A percentile compares a stretch with the other conserved stretches of the same genome.
Evolutionary conservation across 2,329 filamentous ascomycete genomes (phyloP).

Genomic region (Microsporum canis): DNA sequence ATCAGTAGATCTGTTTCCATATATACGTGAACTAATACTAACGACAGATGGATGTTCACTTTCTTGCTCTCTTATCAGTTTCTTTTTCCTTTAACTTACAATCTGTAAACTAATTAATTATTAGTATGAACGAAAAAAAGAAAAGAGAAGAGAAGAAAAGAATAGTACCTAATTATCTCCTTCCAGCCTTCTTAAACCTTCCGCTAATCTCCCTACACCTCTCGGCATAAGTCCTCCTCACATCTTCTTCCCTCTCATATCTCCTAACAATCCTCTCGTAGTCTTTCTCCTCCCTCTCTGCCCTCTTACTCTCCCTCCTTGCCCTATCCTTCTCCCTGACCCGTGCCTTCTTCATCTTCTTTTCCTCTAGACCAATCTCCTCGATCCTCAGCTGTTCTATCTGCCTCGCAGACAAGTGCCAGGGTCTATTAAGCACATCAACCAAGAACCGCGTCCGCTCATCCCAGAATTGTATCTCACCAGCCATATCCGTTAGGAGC

Average conservation of each 20-base stretch:
- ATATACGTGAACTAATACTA: not conserved
- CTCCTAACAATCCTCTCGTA: slow-evolving; percentile 17
- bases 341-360: slow-evolving; percentile 30
- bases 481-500: slow-evolving; percentile 40
- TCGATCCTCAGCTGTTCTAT: slow-evolving; percentile 34
- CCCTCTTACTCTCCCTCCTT: slow-evolving; percentile 24
- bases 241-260: slow-evolving; percentile 32
- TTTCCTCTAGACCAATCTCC: slow-evolving; percentile 30
- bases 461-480: slow-evolving; percentile 45
- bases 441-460: slow-evolving; percentile 40
- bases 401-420: slow-evolving; percentile 39
- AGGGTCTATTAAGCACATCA: slow-evolving; percentile 42
- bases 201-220: slow-evolving; percentile 23
- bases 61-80: not conserved
- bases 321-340: slow-evolving; percentile 31
- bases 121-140: not conserved
- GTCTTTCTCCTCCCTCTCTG: slow-evolving; percentile 32
- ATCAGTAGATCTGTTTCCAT: not conserved
- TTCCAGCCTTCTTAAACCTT: slow-evolving; percentile 16
- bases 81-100: not conserved
- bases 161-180: not conserved
- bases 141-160: not conserved
- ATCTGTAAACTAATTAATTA: no score
- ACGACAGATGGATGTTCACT: not conserved
- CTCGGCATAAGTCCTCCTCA: slow-evolving; percentile 26